Conservation (phyloP, 2,329 filamentous ascomycete species). For the Pestalotiopsis sp. region DNA sequence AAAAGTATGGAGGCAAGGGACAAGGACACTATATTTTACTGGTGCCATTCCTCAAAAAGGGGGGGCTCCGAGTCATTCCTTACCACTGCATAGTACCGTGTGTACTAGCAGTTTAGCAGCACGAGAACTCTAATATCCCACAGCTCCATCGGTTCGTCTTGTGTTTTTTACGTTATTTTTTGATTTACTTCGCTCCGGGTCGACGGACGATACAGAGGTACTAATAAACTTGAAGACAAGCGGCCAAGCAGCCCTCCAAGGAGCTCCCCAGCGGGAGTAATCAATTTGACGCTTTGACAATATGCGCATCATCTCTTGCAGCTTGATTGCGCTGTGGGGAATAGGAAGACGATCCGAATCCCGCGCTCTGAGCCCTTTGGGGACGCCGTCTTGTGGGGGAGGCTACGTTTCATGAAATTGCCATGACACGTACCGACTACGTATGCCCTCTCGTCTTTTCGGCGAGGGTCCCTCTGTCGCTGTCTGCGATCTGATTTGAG, state of each 20-base stretch:
- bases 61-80: not conserved
- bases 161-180: not conserved
- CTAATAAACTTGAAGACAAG: not conserved
- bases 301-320: slow-evolving; percentile 16
- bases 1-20: not conserved
- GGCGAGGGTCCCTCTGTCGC: not conserved
- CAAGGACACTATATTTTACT: not conserved
- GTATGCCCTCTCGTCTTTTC: slow-evolving; percentile 1
- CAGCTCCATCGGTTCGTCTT: slow-evolving; percentile 4
- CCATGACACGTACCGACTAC: slow-evolving; percentile 11
- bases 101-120: not conserved
- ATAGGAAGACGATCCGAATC: slow-evolving; percentile 14
- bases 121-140: not conserved
- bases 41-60: not conserved
- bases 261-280: not conserved
- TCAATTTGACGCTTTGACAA: slow-evolving; percentile 15
- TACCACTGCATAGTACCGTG: not conserved
- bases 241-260: not conserved
- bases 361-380: slow-evolving; percentile 4
- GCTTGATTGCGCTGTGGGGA: slow-evolving; percentile 12
- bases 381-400: slow-evolving; percentile 1
- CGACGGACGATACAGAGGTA: not conserved
- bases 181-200: not conserved
- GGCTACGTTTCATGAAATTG: slow-evolving; percentile 11
- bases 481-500: not conserved